Conservation (phyloP, 345 rosid species). For the Brassica rapa region DNA sequence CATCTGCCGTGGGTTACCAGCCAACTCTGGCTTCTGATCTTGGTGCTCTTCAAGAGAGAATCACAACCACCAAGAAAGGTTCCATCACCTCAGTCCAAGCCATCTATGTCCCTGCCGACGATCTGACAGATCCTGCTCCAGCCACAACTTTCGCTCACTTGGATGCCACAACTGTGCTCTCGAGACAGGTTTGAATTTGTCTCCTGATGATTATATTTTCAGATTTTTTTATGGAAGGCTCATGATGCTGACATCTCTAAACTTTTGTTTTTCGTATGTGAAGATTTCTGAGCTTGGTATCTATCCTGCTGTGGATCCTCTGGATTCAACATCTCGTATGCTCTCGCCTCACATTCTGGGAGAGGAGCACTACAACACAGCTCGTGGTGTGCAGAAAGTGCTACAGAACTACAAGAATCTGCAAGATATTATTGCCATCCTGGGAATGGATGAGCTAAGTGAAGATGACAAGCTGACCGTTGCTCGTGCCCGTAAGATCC, state of each 20-base stretch:
- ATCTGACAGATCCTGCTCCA: slow-evolving; percentile 99
- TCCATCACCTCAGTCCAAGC: slow-evolving; percentile 80
- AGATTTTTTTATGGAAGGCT: not conserved
- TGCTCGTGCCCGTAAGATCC: slow-evolving; percentile 97
- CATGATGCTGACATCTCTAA: not conserved
- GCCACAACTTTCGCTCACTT: slow-evolving; percentile 99
- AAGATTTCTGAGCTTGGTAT: slow-evolving; percentile 98
- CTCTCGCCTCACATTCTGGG: slow-evolving; percentile 96
- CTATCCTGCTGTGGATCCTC: slow-evolving; percentile 82
- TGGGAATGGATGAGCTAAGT: slow-evolving; percentile 99
- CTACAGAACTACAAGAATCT: slow-evolving; percentile 98
- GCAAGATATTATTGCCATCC: slow-evolving; percentile 97
- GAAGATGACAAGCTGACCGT: slow-evolving; percentile 98
- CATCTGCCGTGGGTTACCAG: slow-evolving; percentile 99
- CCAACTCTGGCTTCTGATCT: slow-evolving; percentile 99
- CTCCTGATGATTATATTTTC: not conserved
- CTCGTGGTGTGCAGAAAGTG: slow-evolving; percentile 97
- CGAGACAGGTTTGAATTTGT: slow-evolving; percentile 68
- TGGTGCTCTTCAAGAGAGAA: slow-evolving; percentile 98
- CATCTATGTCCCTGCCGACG: slow-evolving; percentile 99
- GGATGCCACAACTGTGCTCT: slow-evolving; percentile 98
- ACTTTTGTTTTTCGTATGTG: not conserved
- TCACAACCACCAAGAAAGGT: slow-evolving; percentile 86
- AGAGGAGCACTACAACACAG: slow-evolving; percentile 90
- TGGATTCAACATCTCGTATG: slow-evolving; percentile 91